Evolutionary conservation across 2,329 filamentous ascomycete species (phyloP).

Genomic region (Hymenoscyphus albidus): DNA sequence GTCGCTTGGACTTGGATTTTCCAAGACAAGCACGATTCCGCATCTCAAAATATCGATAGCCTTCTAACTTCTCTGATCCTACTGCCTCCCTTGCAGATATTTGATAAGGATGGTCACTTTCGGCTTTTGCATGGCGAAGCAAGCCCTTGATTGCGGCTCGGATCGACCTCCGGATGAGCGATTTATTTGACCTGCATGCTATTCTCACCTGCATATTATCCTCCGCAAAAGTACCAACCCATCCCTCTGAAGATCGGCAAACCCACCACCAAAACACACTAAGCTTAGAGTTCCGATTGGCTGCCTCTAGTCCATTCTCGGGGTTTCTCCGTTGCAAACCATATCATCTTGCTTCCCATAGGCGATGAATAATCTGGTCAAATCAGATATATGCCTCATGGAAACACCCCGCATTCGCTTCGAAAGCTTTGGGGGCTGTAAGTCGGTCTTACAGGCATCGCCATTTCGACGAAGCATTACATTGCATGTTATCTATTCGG

Average conservation of each 20-base stretch:
- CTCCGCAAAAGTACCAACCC: no score
- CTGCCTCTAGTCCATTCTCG: neutral
- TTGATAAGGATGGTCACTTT: neutral
- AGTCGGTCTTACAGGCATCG: neutral
- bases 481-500: neutral
- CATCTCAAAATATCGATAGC: neutral
- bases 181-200: neutral
- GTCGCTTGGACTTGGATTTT: neutral
- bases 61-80: neutral
- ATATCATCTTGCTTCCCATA: no score
- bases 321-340: neutral
- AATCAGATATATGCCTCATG: constrained; percentile 10
- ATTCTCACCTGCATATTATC: neutral
- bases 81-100: neutral
- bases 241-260: no score
- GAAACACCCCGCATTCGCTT: constrained; percentile 1
- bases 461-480: neutral
- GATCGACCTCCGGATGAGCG: neutral
- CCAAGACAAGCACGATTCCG: neutral
- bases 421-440: neutral
- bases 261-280: neutral
- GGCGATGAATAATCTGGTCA: neutral
- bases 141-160: neutral
- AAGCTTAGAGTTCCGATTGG: neutral
- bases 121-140: neutral